These are phyloP conservation scores for Hypoxylon cercidicola DNA, from an alignment of 495 filamentous ascomycete species.

Conservation along the genomic window DNA sequence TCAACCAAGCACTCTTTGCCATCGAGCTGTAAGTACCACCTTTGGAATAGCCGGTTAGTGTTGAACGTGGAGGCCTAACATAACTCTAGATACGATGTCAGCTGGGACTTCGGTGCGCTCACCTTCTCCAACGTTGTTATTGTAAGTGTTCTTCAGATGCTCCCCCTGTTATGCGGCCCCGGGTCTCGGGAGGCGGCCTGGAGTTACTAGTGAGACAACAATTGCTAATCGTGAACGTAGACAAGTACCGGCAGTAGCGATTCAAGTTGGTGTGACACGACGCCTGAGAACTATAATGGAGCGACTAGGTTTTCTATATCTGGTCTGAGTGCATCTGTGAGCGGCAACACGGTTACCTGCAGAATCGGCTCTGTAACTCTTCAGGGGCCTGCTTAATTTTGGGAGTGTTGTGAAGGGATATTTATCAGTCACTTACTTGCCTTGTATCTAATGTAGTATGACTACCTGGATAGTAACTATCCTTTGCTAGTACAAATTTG, in stretches of 20 bases:
- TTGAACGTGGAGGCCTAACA: not conserved
- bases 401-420: not conserved
- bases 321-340: slow-evolving; percentile 44
- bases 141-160: slow-evolving; percentile 38
- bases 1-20: slow-evolving; percentile 53
- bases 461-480: no score
- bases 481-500: no score
- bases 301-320: slow-evolving; percentile 47
- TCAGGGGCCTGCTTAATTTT: slow-evolving; percentile 34
- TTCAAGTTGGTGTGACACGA: slow-evolving; percentile 47
- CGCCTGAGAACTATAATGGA: slow-evolving; percentile 50
- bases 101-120: slow-evolving; percentile 52
- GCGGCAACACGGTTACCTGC: slow-evolving; percentile 48
- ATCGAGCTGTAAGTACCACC: slow-evolving; percentile 48
- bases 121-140: slow-evolving; percentile 54
- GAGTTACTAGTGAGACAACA: no score
- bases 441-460: no score
- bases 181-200: no score
- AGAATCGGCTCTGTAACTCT: slow-evolving; percentile 48
- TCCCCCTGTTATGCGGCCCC: not conserved
- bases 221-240: slow-evolving; percentile 18
- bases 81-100: slow-evolving; percentile 39
- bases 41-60: not conserved
- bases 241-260: slow-evolving; percentile 40
- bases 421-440: not conserved